These are phyloP conservation scores for Populus trichocarpa DNA, from an alignment of 441 rosid species.

Conservation along the genomic window DNA sequence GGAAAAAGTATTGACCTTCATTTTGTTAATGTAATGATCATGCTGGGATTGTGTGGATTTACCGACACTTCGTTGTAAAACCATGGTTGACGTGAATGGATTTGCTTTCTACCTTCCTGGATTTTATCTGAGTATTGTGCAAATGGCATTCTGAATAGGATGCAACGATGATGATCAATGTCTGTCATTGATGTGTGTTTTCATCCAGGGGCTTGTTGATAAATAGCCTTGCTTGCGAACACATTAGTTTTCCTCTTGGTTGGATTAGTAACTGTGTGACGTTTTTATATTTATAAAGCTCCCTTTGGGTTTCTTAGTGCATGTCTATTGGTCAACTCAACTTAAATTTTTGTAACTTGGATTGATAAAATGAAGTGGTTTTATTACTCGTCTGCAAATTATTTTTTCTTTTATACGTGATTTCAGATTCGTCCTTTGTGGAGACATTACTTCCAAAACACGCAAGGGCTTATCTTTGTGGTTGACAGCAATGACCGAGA, in stretches of 20 bases:
- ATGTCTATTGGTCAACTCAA: not conserved
- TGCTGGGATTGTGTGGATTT: not conserved
- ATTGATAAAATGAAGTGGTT: not conserved
- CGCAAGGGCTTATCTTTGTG: not conserved
- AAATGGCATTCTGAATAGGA: not conserved
- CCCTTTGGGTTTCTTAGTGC: too few relatives aligned
- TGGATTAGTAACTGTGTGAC: not conserved
- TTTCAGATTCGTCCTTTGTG: not conserved
- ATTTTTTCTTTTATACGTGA: not conserved
- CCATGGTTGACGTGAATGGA: not conserved
- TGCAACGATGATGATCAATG: not conserved
- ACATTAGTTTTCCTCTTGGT: not conserved
- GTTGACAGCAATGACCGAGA: not conserved
- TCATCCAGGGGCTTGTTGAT: not conserved
- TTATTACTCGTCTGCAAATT: not conserved
- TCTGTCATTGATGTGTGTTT: not conserved
- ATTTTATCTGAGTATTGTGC: not conserved
- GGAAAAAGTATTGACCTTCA: not conserved
- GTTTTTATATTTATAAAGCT: not conserved
- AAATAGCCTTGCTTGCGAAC: not conserved
- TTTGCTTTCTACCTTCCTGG: not conserved
- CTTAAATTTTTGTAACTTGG: not conserved
- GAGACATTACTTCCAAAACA: conserved; percentile 3
- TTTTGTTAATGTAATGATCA: not conserved
- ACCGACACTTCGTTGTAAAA: not conserved